Evolutionary conservation across 2,329 filamentous ascomycete species (phyloP), one percentile per base, ranked within the genome.

Genomic region (Xylaria sp.): DNA sequence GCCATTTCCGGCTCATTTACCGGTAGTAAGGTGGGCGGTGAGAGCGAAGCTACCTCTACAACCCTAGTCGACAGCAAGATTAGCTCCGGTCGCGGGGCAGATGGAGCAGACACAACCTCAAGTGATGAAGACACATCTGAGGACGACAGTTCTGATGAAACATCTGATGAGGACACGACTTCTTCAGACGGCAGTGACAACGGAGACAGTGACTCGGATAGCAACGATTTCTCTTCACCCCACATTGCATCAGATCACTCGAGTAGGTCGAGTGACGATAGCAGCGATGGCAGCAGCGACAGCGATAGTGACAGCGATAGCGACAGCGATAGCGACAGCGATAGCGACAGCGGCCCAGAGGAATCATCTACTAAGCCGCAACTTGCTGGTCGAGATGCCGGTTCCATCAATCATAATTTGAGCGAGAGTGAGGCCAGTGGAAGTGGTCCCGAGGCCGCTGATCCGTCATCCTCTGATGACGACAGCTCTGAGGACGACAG

Each of bases 1-100:
- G 64, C 63, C 9, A 64, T 69, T 13, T 69, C 71, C 17, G 62
- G 66, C 13, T 68, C 66, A 17, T 65, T 67, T n/a, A 60, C 59
- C 4, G 57, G 55, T 19, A 50, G 49, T 38, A 71, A 68, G 50
- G 22, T 51, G 1, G 64, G 63, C 29, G 61, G 65, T 2, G 64
- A 68, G 42, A 69, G 61, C 22, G 58, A 65, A 37, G 55, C 53
- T 13, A 65, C 59, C 17, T 64, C 66, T n/a, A 48, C 56, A 18
- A 62, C 54, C 4, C 40, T 63, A 9, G 59, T 59, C 29, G 48
- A 40, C 7, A 44, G 39, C 37, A 66, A 64, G 24, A 48, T 45
- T 13, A 50, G 44, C 38, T 45, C 50, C 11, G 48, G 55, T 21
- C 56, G 61, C 13, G 47, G 52, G 7, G 63, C 62, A 13, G 63